phyloP scores from a whole-genome alignment of 331 rosid species.

The Erythrophleum ivorense region DNA sequence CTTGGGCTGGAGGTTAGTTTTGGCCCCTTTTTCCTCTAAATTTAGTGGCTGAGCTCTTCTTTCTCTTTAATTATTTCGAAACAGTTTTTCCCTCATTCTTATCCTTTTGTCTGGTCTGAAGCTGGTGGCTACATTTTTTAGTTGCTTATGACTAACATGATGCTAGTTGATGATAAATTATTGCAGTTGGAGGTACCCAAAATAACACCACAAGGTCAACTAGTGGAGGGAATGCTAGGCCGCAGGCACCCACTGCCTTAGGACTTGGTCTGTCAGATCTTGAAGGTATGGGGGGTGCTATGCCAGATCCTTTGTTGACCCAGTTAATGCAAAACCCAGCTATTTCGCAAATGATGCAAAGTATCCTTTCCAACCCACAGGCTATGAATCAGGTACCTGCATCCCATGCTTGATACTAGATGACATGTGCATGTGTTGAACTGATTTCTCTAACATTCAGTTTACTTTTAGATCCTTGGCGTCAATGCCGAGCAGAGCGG shows the following conservation, averaged over 20 bases:
- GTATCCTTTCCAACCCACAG: conserved; percentile 56
- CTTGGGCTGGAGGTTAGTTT: conserved; percentile 66
- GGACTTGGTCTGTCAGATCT: conserved; percentile 60
- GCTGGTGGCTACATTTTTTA: neutral
- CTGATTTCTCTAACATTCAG: conserved; percentile 28
- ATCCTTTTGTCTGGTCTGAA: conserved; percentile 5
- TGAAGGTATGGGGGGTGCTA: conserved; percentile 51
- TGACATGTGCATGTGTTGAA: conserved; percentile 23
- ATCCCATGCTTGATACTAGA: neutral
- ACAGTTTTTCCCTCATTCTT: neutral
- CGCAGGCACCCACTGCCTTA: conserved; percentile 50
- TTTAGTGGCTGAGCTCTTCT: neutral
- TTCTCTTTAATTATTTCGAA: neutral
- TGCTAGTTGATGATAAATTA: conserved; percentile 33
- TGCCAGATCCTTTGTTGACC: conserved; percentile 55
- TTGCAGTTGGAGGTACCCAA: conserved; percentile 57
- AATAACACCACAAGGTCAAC: conserved; percentile 50
- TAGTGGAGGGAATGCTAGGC: conserved; percentile 54
- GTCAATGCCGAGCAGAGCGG: conserved; percentile 44
- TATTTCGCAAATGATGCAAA: conserved; percentile 60
- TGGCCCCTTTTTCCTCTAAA: conserved; percentile 10
- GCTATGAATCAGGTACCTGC: conserved; percentile 51
- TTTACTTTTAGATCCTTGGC: conserved; percentile 40
- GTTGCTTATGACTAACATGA: conserved; percentile 20
- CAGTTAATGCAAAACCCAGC: conserved; percentile 63